Base-by-base conservation (phyloP, 2,329 filamentous ascomycete genomes). In the Exophiala sideris region DNA sequence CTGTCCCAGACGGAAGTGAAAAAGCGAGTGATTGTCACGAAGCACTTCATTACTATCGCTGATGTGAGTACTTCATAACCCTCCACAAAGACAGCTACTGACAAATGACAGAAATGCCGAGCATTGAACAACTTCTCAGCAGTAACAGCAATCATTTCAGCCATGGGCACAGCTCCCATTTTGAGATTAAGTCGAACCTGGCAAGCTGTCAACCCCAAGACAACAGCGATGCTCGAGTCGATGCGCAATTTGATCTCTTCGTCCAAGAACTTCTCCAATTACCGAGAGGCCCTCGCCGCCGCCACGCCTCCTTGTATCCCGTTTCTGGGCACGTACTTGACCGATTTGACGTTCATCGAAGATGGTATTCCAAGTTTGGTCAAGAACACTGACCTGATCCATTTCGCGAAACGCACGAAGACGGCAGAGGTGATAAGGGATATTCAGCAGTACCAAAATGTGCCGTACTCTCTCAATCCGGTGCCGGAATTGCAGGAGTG, bases 381-480 rank as follows among this genome's bases (percentile, higher is more conserved):
- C 73, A 97, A 96, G 73, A 95, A 95, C 73, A 94, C 91, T 6
- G 90, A 95, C 66, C 79, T 96, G 63, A 96, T 99, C 78, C 99
- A 99, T 75, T 99, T 99, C 73, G 91, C 91, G 66, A 99, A 99
- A 79, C 87, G 94, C 48, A 89, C 91, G 51, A 99, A 97, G 80
- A 97, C 94, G 11, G 94, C 94, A 16, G 94, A 97, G 70, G 94
- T 99, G 39, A 99, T 99, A 65, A 89, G 91, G 59, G 92, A 97
- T 70, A 97, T 99, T 62, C 94, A 97, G 71, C 92, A 97, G 70
- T 99, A 96, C 70, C 94, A 99, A 71, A 96, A 96, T 66, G 90
- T 95, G 57, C 91, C 91, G n/a, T 99, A 97, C 70, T 86, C 88
- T 6, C 77, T 99, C 48, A 89, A 95, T 68, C 82, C 91, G 0